These are phyloP conservation scores for Pulveroboletus sp. DNA, from an alignment of 768 basidiomycete genomes.

Conservation along the genomic window DNA sequence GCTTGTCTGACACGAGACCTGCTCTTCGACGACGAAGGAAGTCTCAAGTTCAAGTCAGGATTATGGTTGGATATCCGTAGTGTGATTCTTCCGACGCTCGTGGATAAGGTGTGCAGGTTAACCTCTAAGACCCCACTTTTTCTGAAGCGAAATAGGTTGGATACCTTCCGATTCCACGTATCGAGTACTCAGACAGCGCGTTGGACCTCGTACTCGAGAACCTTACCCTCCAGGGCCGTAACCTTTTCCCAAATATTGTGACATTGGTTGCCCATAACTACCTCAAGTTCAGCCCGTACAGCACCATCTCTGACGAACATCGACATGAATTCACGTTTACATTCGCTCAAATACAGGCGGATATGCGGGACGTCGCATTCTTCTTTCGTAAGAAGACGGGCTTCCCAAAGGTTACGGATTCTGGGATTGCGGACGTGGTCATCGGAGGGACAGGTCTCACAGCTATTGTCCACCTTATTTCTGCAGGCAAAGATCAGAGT, in stretches of 20 bases:
- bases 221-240: slow-evolving; percentile 80
- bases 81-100: slow-evolving; percentile 75
- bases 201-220: slow-evolving; percentile 93
- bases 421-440: slow-evolving; percentile 80
- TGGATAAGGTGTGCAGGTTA: slow-evolving; percentile 54
- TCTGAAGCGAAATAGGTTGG: slow-evolving; percentile 45
- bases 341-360: slow-evolving; percentile 84
- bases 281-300: slow-evolving; percentile 82
- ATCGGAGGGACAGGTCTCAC: slow-evolving; percentile 81
- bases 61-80: slow-evolving; percentile 86
- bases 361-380: slow-evolving; percentile 92
- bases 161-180: slow-evolving; percentile 85
- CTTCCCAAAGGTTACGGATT: slow-evolving; percentile 74
- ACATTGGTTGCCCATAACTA: slow-evolving; percentile 75
- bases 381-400: slow-evolving; percentile 85
- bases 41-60: slow-evolving; percentile 81
- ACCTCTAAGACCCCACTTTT: neutral
- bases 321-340: slow-evolving; percentile 73
- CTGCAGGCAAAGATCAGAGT: slow-evolving; percentile 56
- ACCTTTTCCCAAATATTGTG: slow-evolving; percentile 82
- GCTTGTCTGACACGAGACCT: slow-evolving; percentile 76
- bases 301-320: slow-evolving; percentile 46
- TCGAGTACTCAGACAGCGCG: slow-evolving; percentile 86
- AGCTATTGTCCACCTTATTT: slow-evolving; percentile 58
- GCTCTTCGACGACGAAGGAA: slow-evolving; percentile 74